phyloP scores from a whole-genome alignment of 441 rosid genomes.

The Pelargonium australe region DNA sequence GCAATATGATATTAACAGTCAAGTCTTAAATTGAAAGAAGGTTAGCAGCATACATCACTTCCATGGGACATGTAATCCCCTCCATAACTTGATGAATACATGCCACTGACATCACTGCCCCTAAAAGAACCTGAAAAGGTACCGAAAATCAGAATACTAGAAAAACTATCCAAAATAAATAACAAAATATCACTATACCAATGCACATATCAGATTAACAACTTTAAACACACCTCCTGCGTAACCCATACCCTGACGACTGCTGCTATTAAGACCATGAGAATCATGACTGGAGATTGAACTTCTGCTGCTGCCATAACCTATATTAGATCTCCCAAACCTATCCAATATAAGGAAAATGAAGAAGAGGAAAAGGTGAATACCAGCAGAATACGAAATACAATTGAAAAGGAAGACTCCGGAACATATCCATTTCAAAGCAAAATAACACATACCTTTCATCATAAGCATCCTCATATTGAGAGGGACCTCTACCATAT shows the following conservation, averaged over 20 bases:
- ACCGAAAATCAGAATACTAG: slow-evolving; percentile 12
- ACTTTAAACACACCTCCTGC: slow-evolving; percentile 37
- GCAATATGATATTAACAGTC: neutral
- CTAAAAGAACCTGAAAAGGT: slow-evolving; percentile 69
- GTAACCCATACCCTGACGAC: no score
- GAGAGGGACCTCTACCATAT: slow-evolving; percentile 47
- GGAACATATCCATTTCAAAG: slow-evolving; percentile 4
- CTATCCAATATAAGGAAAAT: slow-evolving; percentile 35
- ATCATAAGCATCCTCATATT: slow-evolving; percentile 67
- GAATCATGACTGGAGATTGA: no score
- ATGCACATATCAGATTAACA: slow-evolving; percentile 12
- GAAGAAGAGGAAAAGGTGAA: neutral
- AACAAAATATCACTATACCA: slow-evolving; percentile 8
- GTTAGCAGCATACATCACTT: slow-evolving; percentile 52
- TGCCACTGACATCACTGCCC: slow-evolving; percentile 62
- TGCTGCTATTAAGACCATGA: no score
- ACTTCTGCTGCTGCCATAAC: slow-evolving; percentile 13
- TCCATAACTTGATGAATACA: slow-evolving; percentile 72
- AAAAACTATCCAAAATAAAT: slow-evolving; percentile 6
- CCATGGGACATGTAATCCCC: slow-evolving; percentile 63
- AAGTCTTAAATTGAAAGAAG: neutral
- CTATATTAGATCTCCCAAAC: slow-evolving; percentile 66
- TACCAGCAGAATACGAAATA: neutral
- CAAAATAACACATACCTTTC: slow-evolving; percentile 55
- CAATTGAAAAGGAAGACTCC: neutral